Conservation (phyloP, 176 grass and related monocot genomes). For the Typha latifolia region DNA sequence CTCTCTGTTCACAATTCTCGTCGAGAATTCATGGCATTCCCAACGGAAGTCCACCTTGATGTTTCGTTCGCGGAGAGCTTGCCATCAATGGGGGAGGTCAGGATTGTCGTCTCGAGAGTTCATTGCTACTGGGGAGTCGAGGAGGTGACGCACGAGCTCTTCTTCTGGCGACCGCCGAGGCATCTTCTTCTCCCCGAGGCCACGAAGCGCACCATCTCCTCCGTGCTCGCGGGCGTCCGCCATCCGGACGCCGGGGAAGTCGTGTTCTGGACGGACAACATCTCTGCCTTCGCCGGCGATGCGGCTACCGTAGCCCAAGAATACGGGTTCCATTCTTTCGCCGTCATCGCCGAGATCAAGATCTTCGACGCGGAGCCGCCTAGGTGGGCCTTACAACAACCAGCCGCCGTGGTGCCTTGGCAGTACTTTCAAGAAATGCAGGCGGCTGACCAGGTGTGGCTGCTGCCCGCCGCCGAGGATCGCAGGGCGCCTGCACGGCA, state of each 20-base stretch:
- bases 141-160: neutral
- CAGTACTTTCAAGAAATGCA: neutral
- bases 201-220: neutral
- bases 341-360: neutral
- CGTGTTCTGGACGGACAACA: neutral
- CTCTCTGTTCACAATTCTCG: too few relatives aligned
- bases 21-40: neutral
- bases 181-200: neutral
- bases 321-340: neutral
- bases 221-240: neutral
- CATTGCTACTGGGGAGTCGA: neutral
- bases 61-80: neutral
- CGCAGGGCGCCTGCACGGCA: neutral
- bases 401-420: neutral
- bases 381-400: neutral
- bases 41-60: neutral
- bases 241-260: neutral
- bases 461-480: neutral
- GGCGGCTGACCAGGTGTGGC: neutral
- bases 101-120: neutral
- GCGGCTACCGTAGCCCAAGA: neutral
- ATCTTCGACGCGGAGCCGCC: neutral
- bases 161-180: neutral
- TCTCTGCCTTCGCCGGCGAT: neutral
- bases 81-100: neutral